These are phyloP conservation scores for Lenzites betulinus DNA, from an alignment of 768 basidiomycete genomes.

Conservation along the genomic window DNA sequence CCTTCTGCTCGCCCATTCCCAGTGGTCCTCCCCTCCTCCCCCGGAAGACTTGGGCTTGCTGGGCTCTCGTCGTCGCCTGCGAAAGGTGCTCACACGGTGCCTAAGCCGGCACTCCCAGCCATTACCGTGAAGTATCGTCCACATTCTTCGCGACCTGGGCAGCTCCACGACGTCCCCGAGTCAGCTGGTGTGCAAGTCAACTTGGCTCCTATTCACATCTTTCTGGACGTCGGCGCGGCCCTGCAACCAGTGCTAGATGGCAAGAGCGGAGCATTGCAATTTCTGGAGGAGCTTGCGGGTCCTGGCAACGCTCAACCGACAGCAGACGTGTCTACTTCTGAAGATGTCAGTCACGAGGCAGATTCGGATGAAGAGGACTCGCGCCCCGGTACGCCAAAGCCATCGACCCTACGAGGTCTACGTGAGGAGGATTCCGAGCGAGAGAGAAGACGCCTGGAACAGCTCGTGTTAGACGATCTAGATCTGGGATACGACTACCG, in stretches of 20 bases:
- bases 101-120: slow-evolving; percentile 9
- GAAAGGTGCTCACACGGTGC: neutral
- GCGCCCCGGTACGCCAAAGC: slow-evolving; percentile 41
- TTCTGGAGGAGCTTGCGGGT: slow-evolving; percentile 48
- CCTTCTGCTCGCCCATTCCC: slow-evolving; percentile 5
- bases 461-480: slow-evolving; percentile 59
- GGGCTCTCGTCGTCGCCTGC: slow-evolving; percentile 10
- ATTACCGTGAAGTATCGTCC: slow-evolving; percentile 12
- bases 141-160: neutral
- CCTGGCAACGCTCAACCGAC: neutral
- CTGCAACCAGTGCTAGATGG: slow-evolving; percentile 36
- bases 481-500: slow-evolving; percentile 54
- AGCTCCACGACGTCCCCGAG: neutral
- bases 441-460: slow-evolving; percentile 50
- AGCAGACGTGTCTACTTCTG: neutral
- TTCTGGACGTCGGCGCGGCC: slow-evolving; percentile 61
- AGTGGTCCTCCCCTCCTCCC: slow-evolving; percentile 14
- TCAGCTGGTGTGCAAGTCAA: slow-evolving; percentile 40
- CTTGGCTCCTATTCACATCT: slow-evolving; percentile 72
- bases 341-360: slow-evolving; percentile 24
- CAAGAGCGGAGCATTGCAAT: slow-evolving; percentile 41
- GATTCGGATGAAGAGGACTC: slow-evolving; percentile 39
- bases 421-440: slow-evolving; percentile 23
- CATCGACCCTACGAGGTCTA: slow-evolving; percentile 2
- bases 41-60: slow-evolving; percentile 13